Percentiles rank a stretch among this genome's conserved stretches.
Evolutionary conservation across 257 asterid species (phyloP).

Genomic region (Nicotiana benthamiana): DNA sequence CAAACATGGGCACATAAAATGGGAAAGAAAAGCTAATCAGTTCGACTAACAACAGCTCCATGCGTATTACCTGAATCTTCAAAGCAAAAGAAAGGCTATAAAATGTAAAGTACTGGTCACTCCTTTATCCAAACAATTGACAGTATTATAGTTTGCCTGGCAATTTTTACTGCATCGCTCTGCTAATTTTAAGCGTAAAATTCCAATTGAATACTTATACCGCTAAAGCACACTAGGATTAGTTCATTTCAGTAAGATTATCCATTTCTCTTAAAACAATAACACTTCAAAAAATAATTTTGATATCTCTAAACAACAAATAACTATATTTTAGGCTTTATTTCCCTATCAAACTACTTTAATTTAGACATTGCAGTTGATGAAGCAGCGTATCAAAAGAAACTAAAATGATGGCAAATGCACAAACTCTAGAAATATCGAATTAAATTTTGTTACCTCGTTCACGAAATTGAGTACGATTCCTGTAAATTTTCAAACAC

Average conservation of each 20-base stretch:
- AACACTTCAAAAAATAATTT: not conserved
- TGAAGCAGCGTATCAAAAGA: not conserved
- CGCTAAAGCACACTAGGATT: too few species aligned
- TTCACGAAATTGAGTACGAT: slow-evolving; percentile 89
- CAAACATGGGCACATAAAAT: too few species aligned
- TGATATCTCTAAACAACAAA: not conserved
- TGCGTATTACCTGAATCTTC: not conserved
- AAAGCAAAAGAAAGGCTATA: not conserved
- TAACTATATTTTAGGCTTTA: not conserved
- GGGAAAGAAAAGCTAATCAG: not conserved
- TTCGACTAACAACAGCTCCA: not conserved
- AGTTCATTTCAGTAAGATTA: not conserved
- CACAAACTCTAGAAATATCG: not conserved
- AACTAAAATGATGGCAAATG: not conserved
- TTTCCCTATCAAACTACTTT: not conserved
- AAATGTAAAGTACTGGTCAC: not conserved
- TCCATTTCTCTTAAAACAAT: not conserved
- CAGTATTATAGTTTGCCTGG: not conserved
- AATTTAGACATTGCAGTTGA: not conserved
- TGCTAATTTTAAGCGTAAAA: not conserved
- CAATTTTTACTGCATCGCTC: not conserved
- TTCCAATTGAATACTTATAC: not conserved
- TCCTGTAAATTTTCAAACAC: slow-evolving; percentile 31
- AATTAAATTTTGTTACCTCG: slow-evolving; percentile 40
- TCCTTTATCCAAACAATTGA: not conserved